phyloP scores from a whole-genome alignment of 768 basidiomycete species.

The Exsudoporus frostii region DNA sequence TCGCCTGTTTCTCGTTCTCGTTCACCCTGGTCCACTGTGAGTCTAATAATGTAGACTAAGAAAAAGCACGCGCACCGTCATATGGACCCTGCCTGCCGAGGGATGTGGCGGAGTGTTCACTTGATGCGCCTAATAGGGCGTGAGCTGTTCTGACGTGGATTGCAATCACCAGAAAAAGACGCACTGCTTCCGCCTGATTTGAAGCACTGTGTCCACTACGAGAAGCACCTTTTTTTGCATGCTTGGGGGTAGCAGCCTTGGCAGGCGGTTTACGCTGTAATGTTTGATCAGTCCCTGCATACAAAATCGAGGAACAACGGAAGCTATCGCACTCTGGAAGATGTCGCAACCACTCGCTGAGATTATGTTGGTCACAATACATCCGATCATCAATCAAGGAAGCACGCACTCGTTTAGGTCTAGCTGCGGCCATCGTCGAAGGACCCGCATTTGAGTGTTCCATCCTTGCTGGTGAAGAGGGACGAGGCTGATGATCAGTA shows the following conservation, averaged over 20 bases:
- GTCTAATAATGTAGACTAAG: too few relatives aligned
- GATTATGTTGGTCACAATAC: neutral
- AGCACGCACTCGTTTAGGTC: neutral
- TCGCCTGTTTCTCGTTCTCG: too few relatives aligned
- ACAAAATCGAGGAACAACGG: neutral
- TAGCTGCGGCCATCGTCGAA: neutral
- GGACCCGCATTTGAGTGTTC: neutral
- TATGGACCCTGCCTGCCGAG: too few relatives aligned
- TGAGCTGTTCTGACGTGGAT: too few relatives aligned
- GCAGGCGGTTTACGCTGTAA: neutral
- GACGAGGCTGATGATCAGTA: neutral
- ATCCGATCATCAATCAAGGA: neutral
- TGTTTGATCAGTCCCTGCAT: neutral
- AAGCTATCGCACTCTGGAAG: neutral
- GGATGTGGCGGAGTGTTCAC: too few relatives aligned
- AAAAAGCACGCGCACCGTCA: too few relatives aligned
- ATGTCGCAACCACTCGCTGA: neutral
- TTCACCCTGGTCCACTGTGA: too few relatives aligned
- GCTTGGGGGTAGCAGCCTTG: neutral
- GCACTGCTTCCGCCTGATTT: too few relatives aligned
- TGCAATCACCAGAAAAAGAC: too few relatives aligned
- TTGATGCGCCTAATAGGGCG: too few relatives aligned
- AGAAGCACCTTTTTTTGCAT: too few relatives aligned
- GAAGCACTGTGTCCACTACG: too few relatives aligned
- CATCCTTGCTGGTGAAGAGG: neutral